phyloP scores from a whole-genome alignment of 2,329 filamentous ascomycete genomes.

The Calycina herbarum region DNA sequence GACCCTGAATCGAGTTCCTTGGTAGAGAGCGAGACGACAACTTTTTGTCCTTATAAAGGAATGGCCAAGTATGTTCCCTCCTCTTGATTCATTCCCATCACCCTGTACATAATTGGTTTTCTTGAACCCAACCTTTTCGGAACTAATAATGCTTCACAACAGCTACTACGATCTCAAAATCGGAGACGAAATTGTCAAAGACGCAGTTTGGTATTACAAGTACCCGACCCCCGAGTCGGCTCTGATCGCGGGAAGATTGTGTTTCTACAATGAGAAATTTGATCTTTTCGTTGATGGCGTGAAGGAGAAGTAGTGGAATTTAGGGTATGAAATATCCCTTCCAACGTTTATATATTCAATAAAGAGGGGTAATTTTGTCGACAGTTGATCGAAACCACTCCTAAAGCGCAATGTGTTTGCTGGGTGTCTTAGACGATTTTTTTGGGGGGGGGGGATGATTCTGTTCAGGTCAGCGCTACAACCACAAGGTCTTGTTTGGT shows the following conservation, averaged over 20 bases:
- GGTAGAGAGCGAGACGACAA: constrained; percentile 55
- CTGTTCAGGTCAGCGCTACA: too few species aligned
- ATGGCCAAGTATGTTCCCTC: constrained; percentile 53
- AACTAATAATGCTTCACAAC: constrained; percentile 8
- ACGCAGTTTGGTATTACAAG: constrained; percentile 64
- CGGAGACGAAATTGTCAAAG: constrained; percentile 44
- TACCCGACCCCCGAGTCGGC: constrained; percentile 57
- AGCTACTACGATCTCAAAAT: constrained; percentile 52
- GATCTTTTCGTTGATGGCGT: constrained; percentile 59
- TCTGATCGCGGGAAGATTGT: constrained; percentile 54
- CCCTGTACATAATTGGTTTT: not conserved
- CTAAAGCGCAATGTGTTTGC: too few species aligned
- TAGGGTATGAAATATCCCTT: not conserved
- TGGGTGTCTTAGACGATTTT: too few species aligned
- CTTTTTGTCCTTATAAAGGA: constrained; percentile 67
- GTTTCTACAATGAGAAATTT: constrained; percentile 70
- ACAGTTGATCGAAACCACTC: not conserved
- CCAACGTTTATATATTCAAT: not conserved
- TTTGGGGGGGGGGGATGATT: too few species aligned
- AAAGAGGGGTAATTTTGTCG: not conserved
- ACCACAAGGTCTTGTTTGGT: too few species aligned
- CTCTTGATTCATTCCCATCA: not conserved
- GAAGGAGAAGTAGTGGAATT: constrained; percentile 23
- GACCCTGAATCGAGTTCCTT: constrained; percentile 15
- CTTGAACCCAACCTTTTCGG: not conserved